These are phyloP conservation scores for Fusarium drepaniforme DNA, from an alignment of 2,329 filamentous ascomycete genomes.

Conservation along the genomic window DNA sequence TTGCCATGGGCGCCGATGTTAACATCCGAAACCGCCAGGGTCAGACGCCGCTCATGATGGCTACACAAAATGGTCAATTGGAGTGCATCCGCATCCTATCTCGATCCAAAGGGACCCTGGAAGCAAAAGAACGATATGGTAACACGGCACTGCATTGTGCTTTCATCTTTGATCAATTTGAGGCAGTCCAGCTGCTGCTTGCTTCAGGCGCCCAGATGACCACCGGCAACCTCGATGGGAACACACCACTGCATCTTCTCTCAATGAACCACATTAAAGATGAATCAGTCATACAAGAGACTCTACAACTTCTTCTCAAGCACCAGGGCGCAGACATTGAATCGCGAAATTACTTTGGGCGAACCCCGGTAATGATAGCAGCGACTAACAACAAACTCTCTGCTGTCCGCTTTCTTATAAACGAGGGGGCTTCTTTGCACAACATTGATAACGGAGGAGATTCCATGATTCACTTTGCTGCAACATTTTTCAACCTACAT, in stretches of 20 bases:
- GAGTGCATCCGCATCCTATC: slow-evolving; percentile 4
- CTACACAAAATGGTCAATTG: accelerated
- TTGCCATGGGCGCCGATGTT: slow-evolving; percentile 11
- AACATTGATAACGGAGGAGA: accelerated
- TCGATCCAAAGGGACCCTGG: not conserved
- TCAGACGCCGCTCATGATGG: not conserved
- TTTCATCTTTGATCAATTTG: not conserved
- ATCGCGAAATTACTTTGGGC: not conserved
- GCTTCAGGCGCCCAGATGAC: slow-evolving; percentile 1
- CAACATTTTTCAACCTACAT: accelerated
- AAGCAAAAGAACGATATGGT: not conserved
- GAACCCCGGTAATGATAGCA: not conserved
- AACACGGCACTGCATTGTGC: slow-evolving; percentile 4
- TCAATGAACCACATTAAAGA: not conserved
- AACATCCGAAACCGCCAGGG: not conserved
- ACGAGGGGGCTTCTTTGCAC: not conserved
- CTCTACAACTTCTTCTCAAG: not conserved
- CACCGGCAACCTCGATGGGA: not conserved
- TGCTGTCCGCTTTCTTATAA: not conserved
- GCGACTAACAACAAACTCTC: accelerated
- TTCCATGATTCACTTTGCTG: not conserved
- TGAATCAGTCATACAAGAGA: not conserved
- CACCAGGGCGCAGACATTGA: not conserved
- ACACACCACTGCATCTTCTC: not conserved
- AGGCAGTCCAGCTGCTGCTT: slow-evolving; percentile 1